Evolutionary conservation across 1,284 basidiomycete genomes (phyloP).

Genomic region (Cystobasidium sp.): DNA sequence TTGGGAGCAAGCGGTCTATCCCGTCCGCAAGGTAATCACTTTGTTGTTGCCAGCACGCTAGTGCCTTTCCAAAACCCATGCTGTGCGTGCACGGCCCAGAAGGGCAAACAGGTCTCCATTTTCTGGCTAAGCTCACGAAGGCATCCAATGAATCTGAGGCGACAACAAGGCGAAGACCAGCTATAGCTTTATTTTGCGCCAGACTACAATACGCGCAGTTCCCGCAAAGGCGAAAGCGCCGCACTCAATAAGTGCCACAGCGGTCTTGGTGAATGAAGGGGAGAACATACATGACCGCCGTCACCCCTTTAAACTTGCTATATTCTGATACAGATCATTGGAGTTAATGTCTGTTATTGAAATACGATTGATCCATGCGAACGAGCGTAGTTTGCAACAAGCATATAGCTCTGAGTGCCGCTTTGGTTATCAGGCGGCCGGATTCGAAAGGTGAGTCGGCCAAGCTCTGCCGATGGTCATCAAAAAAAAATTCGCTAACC

Average conservation of each 20-base stretch:
- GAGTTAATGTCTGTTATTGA: constrained; percentile 9
- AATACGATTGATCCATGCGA: constrained; percentile 14
- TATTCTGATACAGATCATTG: constrained; percentile 16
- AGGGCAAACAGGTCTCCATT: constrained; percentile 12
- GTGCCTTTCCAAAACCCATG: constrained; percentile 15
- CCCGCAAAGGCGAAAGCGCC: constrained; percentile 11
- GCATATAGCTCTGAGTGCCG: constrained; percentile 15
- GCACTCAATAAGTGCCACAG: constrained; percentile 15
- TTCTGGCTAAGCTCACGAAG: constrained; percentile 15
- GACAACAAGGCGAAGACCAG: constrained; percentile 13
- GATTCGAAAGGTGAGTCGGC: constrained; percentile 3
- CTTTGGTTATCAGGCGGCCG: constrained; percentile 7
- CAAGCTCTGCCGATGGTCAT: constrained; percentile 8
- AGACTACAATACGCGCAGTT: constrained; percentile 15
- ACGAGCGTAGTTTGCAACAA: constrained; percentile 16
- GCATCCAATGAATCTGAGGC: constrained; percentile 10
- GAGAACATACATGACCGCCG: constrained; percentile 9
- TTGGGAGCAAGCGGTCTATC: constrained; percentile 15
- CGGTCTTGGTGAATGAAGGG: constrained; percentile 9
- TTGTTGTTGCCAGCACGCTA: constrained; percentile 13
- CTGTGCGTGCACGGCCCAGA: constrained; percentile 10
- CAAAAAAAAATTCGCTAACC: constrained; percentile 8
- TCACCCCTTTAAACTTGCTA: constrained; percentile 16
- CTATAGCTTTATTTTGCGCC: constrained; percentile 14
- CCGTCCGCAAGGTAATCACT: constrained; percentile 7